phyloP scores from a whole-genome alignment of 2,329 filamentous ascomycete genomes.

The Cladobotryum mycophilum region DNA sequence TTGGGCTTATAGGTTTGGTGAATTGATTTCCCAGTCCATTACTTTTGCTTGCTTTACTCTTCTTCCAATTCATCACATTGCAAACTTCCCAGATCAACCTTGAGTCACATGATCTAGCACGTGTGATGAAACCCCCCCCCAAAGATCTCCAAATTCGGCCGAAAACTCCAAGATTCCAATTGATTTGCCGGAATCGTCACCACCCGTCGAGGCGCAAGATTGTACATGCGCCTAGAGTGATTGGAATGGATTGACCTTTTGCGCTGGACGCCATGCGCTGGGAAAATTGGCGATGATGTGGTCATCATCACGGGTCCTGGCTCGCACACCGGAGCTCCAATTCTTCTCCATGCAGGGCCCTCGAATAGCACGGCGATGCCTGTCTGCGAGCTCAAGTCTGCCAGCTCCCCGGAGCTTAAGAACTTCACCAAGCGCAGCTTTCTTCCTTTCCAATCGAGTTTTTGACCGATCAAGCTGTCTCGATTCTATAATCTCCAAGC shows the following conservation, averaged over 20 bases:
- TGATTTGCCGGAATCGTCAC: too few relatives aligned
- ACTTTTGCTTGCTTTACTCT: too few relatives aligned
- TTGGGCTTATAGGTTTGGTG: too few relatives aligned
- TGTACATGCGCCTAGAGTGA: conserved; percentile 2
- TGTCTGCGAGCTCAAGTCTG: conserved; percentile 23
- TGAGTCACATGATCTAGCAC: conserved; percentile 7
- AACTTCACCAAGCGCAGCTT: conserved; percentile 17
- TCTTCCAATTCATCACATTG: too few relatives aligned
- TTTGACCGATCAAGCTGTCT: conserved; percentile 33
- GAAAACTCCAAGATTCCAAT: conserved; percentile 6
- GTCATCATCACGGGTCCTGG: conserved; percentile 27
- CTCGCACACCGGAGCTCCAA: conserved; percentile 23
- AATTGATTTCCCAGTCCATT: too few relatives aligned
- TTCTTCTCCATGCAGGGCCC: conserved; percentile 18
- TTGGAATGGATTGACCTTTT: conserved; percentile 22
- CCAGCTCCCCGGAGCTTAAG: conserved; percentile 19
- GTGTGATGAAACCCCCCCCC: background rate
- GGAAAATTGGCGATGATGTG: conserved; percentile 26
- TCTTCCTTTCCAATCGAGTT: conserved; percentile 31
- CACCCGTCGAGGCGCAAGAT: too few relatives aligned
- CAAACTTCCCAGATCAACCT: too few relatives aligned
- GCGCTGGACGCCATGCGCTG: conserved; percentile 23
- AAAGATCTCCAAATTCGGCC: conserved; percentile 1
- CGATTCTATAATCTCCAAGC: conserved; percentile 25
- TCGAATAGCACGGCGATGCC: conserved; percentile 20